Percentiles rank a stretch among this genome's conserved stretches.
These are phyloP conservation scores for Neurospora sublineolata DNA, from an alignment of 495 filamentous ascomycete genomes.

Conservation along the genomic window DNA sequence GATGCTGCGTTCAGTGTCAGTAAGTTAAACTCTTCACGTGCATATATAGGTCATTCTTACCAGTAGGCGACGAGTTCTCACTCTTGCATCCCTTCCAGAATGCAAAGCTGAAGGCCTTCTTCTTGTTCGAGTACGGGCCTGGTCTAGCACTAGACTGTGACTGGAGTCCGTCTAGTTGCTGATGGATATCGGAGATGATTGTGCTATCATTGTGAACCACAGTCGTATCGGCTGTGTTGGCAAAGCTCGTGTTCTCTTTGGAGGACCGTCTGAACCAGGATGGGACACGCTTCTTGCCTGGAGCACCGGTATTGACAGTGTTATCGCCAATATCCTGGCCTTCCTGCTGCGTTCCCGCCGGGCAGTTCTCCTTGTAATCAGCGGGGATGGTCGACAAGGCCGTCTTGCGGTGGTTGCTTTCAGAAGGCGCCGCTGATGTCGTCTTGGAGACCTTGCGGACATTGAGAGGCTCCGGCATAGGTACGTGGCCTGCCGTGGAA, in stretches of 20 bases:
- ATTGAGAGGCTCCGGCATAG: conserved; percentile 34
- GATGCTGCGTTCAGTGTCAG: conserved; percentile 5
- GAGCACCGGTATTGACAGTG: not conserved
- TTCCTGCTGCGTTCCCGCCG: conserved; percentile 1
- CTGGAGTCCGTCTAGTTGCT: not conserved
- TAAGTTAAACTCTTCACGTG: not conserved
- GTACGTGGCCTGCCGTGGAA: conserved; percentile 12
- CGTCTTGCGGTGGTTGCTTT: not conserved
- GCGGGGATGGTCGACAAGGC: not conserved
- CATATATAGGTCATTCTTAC: conserved; percentile 13
- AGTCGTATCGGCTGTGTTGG: conserved; percentile 7
- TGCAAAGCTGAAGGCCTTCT: conserved; percentile 34
- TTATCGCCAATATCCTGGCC: not conserved
- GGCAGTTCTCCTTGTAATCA: not conserved
- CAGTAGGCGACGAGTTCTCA: conserved; percentile 25
- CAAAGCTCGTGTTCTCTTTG: conserved; percentile 23
- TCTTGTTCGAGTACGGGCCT: conserved; percentile 18
- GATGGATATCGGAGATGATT: not conserved
- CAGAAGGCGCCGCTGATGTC: not conserved
- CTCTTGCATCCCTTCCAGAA: conserved; percentile 36
- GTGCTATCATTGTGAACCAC: not conserved
- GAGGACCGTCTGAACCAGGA: conserved; percentile 55
- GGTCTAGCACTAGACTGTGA: not conserved
- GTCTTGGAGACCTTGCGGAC: conserved; percentile 35
- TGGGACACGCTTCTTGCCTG: conserved; percentile 44